phyloP scores from a whole-genome alignment of 805 yeast genomes.

The Candida namnaoensis region DNA sequence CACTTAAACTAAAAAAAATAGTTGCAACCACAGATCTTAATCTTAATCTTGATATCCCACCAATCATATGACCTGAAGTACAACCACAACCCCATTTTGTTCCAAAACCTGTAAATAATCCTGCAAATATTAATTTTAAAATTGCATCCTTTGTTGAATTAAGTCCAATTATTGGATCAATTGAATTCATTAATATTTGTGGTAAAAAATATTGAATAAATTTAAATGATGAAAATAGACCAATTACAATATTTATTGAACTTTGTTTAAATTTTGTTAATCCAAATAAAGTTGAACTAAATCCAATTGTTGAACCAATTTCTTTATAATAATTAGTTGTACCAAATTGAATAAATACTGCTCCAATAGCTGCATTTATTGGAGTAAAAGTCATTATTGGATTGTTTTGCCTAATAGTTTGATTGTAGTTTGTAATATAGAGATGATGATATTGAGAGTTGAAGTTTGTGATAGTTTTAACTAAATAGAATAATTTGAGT shows the following conservation, averaged over 20 bases:
- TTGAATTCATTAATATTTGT: not conserved
- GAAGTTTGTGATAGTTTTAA: too few species aligned
- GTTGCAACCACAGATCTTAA: slow-evolving; percentile 38
- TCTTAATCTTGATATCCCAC: slow-evolving; percentile 38
- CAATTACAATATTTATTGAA: slow-evolving; percentile 17
- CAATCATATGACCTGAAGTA: slow-evolving; percentile 47
- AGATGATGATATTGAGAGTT: too few species aligned
- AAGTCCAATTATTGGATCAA: too few species aligned
- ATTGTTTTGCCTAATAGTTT: too few species aligned
- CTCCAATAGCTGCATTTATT: slow-evolving; percentile 34
- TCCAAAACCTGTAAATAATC: slow-evolving; percentile 38
- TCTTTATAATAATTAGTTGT: slow-evolving; percentile 31
- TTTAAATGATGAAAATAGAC: slow-evolving; percentile 23
- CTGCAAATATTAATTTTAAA: slow-evolving; percentile 18
- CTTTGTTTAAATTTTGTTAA: slow-evolving; percentile 1
- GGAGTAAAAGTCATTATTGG: slow-evolving; percentile 28
- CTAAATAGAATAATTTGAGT: too few species aligned
- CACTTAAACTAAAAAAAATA: slow-evolving; percentile 24
- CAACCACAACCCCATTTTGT: slow-evolving; percentile 41
- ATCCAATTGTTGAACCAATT: slow-evolving; percentile 36
- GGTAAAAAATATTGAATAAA: slow-evolving; percentile 24
- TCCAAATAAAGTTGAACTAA: slow-evolving; percentile 33
- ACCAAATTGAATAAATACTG: slow-evolving; percentile 34
- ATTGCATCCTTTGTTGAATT: not conserved
- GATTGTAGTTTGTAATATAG: too few species aligned